Base-by-base conservation (phyloP, 129 eudicot genomes). In the Flaveria linearis region DNA sequence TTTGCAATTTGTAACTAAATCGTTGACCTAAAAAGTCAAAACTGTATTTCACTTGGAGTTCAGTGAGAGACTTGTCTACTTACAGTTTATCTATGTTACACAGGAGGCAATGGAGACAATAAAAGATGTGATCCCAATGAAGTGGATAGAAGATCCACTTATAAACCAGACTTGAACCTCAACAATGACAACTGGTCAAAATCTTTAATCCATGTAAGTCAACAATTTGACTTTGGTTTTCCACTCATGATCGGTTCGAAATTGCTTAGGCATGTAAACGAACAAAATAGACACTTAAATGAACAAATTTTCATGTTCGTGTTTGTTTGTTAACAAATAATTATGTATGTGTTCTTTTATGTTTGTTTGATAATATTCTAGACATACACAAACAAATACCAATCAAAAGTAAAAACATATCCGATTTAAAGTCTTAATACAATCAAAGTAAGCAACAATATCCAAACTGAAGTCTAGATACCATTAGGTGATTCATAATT, bases 141-240 rank as follows among this genome's bases (percentile, higher is more conserved):
- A 66, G 84, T 53, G 46, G 91, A 86, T 81, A 75, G 81, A 23
- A 89, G 97, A 77, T 73, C 72, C 62, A 86, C 96, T 68, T 92
- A 88, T 50, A 62, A 57, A 72, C 87, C 87, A 16, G 51, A 22
- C 62, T 46, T 66, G 73, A 46, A 63, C 58, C 26, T 67, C 76
- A 42, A 69, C 73, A 65, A 80, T 42, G 84, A 69, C 28, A 76
- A 50, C 9, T 47, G 57, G 55, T 69, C 78, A n/a, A 79, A 79
- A 63, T 79, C 80, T 39, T 83, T 89, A 20, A 22, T 74, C 78
- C 75, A 68, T 60, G 96, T 89, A 86, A 83, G 92, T 25, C 50
- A 33, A 17, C 47, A 23, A 51, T 61, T 72, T 64, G 16, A 60
- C 57, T 60, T 64, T 25, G 7, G 8, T 26, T 67, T 47, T 15